Base-by-base conservation (phyloP, 257 asterid species). In the Dorcoceras hygrometricum region DNA sequence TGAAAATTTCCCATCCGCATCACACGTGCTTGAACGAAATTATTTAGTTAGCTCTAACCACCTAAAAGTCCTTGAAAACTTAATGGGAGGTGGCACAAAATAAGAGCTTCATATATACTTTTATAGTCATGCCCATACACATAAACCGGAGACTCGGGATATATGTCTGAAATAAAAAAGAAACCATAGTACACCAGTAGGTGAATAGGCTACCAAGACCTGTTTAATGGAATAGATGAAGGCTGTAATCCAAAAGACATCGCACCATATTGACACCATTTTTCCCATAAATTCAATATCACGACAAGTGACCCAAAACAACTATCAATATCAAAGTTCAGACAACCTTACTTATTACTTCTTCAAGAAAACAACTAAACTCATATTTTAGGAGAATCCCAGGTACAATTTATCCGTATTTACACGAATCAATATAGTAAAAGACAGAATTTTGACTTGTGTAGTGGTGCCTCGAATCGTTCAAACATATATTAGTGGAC, bases 381-480 rank as follows among this genome's bases (percentile, higher is more conserved):
- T 32, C 20, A 16, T 46, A 16, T 46, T 46, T 16, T 5, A 46
- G 53, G 4, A 46, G 53, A 46, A 46, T 46, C 8, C 53, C 53
- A 46, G 11, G 3, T 11, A 12, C 5, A 10, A 6, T 23, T 12
- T 57, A 10, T 14, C 29, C 23, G 29, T 2, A 25, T 6, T 55
- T 25, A 8, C 60, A 23, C 27, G 19, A 27, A 63, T 23, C 19
- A 18, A 29, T 25, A 12, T 26, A 28, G 18, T 27, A 57, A 11
- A 60, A 11, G 14, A 9, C 12, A 23, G 69, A 62, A 23, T 54
- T 18, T 26, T 26, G 69, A 63, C 73, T 60, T 64, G 75, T 68
- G 68, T 79, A 68, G 76, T 65, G 68, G 81, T 57, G 84, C 88
- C 83, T 84, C 76, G 87, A 75, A 66, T 69, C 66, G 86, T 76